Base-by-base conservation (phyloP, 2,329 filamentous ascomycete genomes). In the Arachnomyces sp. region DNA sequence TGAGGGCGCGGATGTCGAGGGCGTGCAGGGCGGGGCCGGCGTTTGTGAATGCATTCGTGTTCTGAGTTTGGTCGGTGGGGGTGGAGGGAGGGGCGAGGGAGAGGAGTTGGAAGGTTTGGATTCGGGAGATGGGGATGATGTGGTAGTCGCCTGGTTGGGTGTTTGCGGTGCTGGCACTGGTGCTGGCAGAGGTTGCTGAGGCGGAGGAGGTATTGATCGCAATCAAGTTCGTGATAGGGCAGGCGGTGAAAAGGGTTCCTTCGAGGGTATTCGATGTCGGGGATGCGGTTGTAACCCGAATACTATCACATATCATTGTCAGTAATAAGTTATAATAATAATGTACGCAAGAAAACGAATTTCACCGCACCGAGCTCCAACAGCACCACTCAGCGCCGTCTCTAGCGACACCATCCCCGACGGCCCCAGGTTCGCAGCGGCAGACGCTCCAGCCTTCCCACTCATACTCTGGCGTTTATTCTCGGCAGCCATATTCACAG, bases 201-300 rank as follows among this genome's bases (percentile, higher is more conserved):
- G 67, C 53, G 13, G 68, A 59, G 9, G 67, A 66, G 13, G 71
- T 76, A 59, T 79, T 76, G 58, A 81, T 70, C 33, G 73, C 76
- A 50, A 82, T 65, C 42, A 79, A 64, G 50, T 79, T 78, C 42
- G 75, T 74, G 50, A 76, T 65, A 17, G 76, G 74, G 56, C 73
- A 76, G 34, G 73, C 74, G 18, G 76, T 78, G 60, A 77, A 81
- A 43, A 82, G 67, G 13, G 68, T 77, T 51, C 78, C 78, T 58
- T 81, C 77, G 43, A 77, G 61, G 16, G 68, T 72, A 32, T 69
- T 67, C 38, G 70, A 62, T 40, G 66, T 57, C 6, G 68, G 68
- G 18, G 68, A 61, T 12, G 68, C 65, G 37, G 74, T 79, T 41
- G 68, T 77, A 48, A 81, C 59, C 49, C 73, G 76, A 53, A 81